Conservation (phyloP, 768 basidiomycete genomes). For the Termitomyces sp. region DNA sequence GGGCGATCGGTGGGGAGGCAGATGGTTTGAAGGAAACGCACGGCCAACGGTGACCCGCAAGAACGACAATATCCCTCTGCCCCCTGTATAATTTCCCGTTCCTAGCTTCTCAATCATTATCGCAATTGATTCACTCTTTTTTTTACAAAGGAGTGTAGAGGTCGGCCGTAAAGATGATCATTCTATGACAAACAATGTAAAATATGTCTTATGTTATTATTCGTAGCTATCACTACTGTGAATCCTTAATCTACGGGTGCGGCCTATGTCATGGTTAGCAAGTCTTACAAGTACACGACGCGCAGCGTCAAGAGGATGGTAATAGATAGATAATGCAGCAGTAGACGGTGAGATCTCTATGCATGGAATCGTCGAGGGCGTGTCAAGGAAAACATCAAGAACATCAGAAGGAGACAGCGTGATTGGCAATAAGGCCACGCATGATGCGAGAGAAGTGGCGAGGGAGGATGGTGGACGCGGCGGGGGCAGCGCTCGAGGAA, state of each 20-base stretch:
- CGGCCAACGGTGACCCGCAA: not conserved
- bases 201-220: not conserved
- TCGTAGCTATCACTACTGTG: not conserved
- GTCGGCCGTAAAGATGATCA: no score
- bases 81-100: not conserved
- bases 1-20: not conserved
- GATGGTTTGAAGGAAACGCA: not conserved
- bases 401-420: not conserved
- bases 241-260: not conserved
- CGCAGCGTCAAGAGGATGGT: not conserved
- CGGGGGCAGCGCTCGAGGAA: conserved; percentile 1
- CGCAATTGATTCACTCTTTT: no score
- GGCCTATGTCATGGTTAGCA: not conserved
- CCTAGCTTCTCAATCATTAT: no score
- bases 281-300: not conserved
- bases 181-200: not conserved
- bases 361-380: not conserved
- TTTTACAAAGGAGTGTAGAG: no score
- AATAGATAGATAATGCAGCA: not conserved
- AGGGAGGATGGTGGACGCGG: conserved; percentile 13
- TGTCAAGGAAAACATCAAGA: not conserved
- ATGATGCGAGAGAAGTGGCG: conserved; percentile 25
- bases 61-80: not conserved
- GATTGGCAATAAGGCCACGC: conserved; percentile 18
- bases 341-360: not conserved